These are phyloP conservation scores for Wickerhamiella galacta DNA, from an alignment of 805 yeast species.

Conservation along the genomic window DNA sequence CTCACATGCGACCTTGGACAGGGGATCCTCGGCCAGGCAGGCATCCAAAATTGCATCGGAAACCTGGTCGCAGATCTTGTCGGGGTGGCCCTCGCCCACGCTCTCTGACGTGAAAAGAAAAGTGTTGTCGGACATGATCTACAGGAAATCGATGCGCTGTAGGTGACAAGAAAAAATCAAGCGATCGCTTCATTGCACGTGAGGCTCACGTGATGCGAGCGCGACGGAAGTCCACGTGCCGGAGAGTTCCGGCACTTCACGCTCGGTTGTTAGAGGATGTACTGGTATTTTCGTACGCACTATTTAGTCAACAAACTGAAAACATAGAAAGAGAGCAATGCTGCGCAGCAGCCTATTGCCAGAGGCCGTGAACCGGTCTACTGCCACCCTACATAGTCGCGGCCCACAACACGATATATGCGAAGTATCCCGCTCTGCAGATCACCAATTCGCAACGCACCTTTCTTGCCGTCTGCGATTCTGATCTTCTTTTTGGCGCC, in stretches of 20 bases:
- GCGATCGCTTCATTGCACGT: neutral
- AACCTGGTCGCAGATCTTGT: conserved; percentile 78
- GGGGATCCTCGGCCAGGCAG: conserved; percentile 86
- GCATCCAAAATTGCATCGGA: conserved; percentile 97
- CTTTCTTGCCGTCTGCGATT: conserved; percentile 30
- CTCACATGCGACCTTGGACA: conserved; percentile 98
- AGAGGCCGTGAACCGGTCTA: no score
- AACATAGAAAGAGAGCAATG: no score
- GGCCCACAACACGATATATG: conserved; percentile 61
- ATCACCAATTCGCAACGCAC: conserved; percentile 51
- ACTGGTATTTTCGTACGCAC: no score
- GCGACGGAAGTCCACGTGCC: neutral
- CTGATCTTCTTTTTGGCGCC: conserved; percentile 35
- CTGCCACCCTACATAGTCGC: neutral
- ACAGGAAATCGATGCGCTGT: no score
- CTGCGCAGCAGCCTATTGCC: no score
- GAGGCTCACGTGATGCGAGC: neutral
- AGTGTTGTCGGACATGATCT: conserved; percentile 22
- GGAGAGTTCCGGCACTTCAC: neutral
- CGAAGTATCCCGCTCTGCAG: conserved; percentile 64
- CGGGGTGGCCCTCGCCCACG: conserved; percentile 51
- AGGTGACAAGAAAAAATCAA: neutral
- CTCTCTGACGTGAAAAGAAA: conserved; percentile 53
- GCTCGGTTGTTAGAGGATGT: no score
- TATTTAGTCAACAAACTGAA: no score